phyloP scores from a whole-genome alignment of 1,284 basidiomycete species.

The Ceratobasidium sp. region DNA sequence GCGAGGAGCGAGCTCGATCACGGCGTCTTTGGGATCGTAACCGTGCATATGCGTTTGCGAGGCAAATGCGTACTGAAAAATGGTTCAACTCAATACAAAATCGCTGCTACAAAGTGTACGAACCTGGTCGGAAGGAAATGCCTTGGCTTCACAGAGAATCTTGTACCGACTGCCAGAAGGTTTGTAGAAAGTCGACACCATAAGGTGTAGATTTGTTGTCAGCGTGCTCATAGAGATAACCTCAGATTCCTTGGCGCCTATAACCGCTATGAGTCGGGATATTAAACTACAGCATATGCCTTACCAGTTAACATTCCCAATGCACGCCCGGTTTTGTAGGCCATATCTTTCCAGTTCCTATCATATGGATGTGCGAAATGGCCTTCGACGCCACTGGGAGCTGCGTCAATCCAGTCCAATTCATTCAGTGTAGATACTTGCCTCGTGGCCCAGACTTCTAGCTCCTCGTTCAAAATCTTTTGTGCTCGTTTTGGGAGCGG shows the following conservation, averaged over 20 bases:
- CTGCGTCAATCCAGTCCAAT: conserved; percentile 9
- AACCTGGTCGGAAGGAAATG: conserved; percentile 95
- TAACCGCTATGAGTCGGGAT: conserved; percentile 29
- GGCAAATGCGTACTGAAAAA: conserved; percentile 85
- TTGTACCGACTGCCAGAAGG: conserved; percentile 86
- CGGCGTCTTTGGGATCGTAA: conserved; percentile 73
- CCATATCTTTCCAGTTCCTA: conserved; percentile 84
- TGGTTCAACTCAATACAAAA: conserved; percentile 5
- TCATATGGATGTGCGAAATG: conserved; percentile 89
- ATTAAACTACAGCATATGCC: neutral
- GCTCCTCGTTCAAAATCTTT: conserved; percentile 79
- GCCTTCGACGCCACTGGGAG: conserved; percentile 80
- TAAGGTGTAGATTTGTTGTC: conserved; percentile 92
- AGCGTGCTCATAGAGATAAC: conserved; percentile 94
- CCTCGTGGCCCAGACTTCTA: conserved; percentile 87
- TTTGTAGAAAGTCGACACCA: conserved; percentile 94
- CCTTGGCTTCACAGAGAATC: conserved; percentile 92
- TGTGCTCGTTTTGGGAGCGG: conserved; percentile 77
- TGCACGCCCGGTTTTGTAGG: conserved; percentile 56
- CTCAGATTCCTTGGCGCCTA: conserved; percentile 86
- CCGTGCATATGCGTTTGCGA: conserved; percentile 86
- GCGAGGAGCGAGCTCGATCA: conserved; percentile 82
- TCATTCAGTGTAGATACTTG: conserved; percentile 49
- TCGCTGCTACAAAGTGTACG: conserved; percentile 45
- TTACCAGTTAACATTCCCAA: conserved; percentile 27